phyloP scores from a whole-genome alignment of 768 basidiomycete species.

The Lanmaoa pseudosensibilis region DNA sequence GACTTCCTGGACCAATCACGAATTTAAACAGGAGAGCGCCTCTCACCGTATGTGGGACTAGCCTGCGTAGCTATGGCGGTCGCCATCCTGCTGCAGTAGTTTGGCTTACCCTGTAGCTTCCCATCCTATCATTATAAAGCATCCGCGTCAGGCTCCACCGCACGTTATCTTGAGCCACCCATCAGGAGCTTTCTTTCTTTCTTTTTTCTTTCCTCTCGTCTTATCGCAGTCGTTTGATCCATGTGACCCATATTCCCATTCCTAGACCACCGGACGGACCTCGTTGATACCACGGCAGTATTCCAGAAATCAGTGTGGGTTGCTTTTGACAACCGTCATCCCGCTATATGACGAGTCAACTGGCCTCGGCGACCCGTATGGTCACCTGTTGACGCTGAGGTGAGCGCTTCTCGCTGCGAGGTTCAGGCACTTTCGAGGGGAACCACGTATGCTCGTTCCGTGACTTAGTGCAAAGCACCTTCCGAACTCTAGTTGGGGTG shows the following conservation, averaged over 20 bases:
- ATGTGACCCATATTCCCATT: background rate
- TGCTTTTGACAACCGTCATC: background rate
- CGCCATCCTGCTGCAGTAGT: conserved; percentile 54
- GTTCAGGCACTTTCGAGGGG: background rate
- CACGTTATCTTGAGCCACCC: background rate
- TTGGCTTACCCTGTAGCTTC: conserved; percentile 1
- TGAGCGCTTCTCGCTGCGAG: too few species aligned
- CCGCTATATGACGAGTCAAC: too few species aligned
- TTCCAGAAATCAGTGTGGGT: background rate
- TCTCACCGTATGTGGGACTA: conserved; percentile 94
- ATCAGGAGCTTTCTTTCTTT: background rate
- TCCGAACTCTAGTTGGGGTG: too few species aligned
- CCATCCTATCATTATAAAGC: background rate
- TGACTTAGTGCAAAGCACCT: background rate
- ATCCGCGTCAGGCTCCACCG: background rate
- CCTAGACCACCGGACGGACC: background rate
- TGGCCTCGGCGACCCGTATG: background rate
- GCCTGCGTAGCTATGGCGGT: conserved; percentile 94
- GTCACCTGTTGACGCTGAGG: background rate
- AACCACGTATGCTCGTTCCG: background rate
- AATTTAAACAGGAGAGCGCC: conserved; percentile 69
- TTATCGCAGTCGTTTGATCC: background rate
- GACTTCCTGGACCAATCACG: background rate
- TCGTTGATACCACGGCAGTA: background rate
- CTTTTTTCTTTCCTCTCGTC: background rate